Evolutionary conservation across 176 grass and related monocot genomes (phyloP), one percentile per base, ranked within the genome.

Genomic region (Bolboschoenus planiculmis): DNA sequence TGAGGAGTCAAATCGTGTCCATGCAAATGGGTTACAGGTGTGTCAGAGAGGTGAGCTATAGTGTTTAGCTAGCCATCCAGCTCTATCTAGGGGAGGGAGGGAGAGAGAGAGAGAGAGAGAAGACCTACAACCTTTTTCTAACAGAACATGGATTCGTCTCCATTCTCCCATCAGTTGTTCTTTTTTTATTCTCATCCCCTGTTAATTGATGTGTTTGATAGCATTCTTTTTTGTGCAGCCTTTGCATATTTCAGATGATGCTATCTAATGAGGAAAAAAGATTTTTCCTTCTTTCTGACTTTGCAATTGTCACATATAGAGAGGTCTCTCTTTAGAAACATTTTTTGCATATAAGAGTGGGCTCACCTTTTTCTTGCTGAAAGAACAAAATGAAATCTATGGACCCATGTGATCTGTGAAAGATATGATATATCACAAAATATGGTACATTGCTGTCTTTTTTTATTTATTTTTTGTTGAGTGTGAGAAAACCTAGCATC

Each of bases 1-100:
- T 84, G 84, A 84, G 81, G 39, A 86, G 88, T 90, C 88, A 90
- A 90, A 90, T 90, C 88, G 74, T 86, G 84, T 86, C 85, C 88
- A 90, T 90, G 80, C 84, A 90, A 84, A 86, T 86, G 88, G 88
- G 79, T 76, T 90, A 85, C 80, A 89, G 88, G 30, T 39, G 57
- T 90, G 88, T 90, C 88, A 90, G 88, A 86, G 67, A 39, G 61
- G 80, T 16, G 61, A 20, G 58, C 24, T 63, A 47, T 82, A 85
- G 84, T 72, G 54, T 43, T 74, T 74, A 74, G 70, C 42, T 74
- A 58, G 50, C 56, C 23, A 1, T 18, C n/a, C 23, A 24, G 46
- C 54, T 81, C 15, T 59, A 11, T 20, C 33, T 46, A 44, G 43
- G 36, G 11, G 37, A 24, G 20, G 43, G 31, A 80, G 77, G 70